Base-by-base conservation (phyloP, 148 eudicot genomes). In the Heliamphora exappendiculata region DNA sequence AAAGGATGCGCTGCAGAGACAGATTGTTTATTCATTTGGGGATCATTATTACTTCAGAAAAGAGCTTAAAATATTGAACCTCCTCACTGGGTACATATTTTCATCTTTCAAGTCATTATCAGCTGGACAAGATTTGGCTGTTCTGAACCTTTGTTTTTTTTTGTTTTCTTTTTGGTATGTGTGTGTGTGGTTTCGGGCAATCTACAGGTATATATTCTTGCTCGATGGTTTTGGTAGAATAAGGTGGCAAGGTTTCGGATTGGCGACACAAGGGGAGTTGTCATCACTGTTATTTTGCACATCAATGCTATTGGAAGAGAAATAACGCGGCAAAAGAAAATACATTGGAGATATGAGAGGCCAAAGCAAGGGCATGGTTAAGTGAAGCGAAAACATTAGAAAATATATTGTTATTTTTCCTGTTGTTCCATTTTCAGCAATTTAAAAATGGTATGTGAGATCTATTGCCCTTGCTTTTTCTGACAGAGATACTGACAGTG, bases 1-100 rank as follows among this genome's bases (percentile, higher is more conserved):
- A 39, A 50, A 81, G 24, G 80, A 64, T 70, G 81, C 79, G 28
- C 81, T 92, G 78, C 94, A 87, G 76, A 89, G 84, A 78, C 90
- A 88, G 69, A 85, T 87, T 75, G 93, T 82, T 53, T 93, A 96
- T 83, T 86, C 94, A 1, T 96, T 96, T 79, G 98, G 99, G 16
- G 94, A 96, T 84, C 84, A 93, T 86, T 96, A 96, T 71, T 82
- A 96, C 85, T 85, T 93, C 86, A 85, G 98, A 69, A 96, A 93
- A 84, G 97, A 96, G 81, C 93, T 96, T 64, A 89, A 87, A 79
- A 91, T 93, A 83, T 68, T 93, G 73, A 96, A 95, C 86, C 97
- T 93, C 75, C 86, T 92, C 70, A 91, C 97, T 3, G 97, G 98
- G 99, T 95, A 95, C 26, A 67, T 29, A 80, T 31, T 26, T 16